Evolutionary conservation across 202 grass and related monocot genomes (phyloP), one percentile per base, ranked within the genome.

Genomic region (Dendrocalamus latiflorus): DNA sequence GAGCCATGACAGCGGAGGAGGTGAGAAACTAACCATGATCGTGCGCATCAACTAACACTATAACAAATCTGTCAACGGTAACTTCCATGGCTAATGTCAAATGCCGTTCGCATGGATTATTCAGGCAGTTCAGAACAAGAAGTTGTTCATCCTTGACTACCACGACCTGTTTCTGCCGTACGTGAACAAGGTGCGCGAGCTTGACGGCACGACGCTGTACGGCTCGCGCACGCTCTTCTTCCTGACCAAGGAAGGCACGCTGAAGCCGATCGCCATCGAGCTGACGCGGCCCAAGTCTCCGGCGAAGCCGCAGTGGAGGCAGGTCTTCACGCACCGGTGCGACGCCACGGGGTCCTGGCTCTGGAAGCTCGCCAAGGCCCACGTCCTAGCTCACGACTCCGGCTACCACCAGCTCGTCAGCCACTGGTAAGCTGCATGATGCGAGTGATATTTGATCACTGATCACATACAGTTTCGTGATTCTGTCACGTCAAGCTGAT

Each of bases 351-450:
- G 65, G 6, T 42, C 86, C 1, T 96, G 90, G 93, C 84, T 93
- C 4, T 96, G 93, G 93, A 91, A 84, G 86, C 86, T 96, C 0
- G 90, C 93, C 18, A 96, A 93, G 77, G 65, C 63, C 1, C 90
- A 96, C n/a, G 90, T 86, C 39, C 65, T 59, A 1, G 39, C 90
- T 3, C 93, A 96, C 56, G 93, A 96, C 77, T 44, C 93, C 0
- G 93, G 93, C 6, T 96, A 91, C 70, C 93, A 95, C 83, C 86
- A 97, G 84, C 91, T 97, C 26, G 76, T 97, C 65, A 84, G 30
- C 73, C 91, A 97, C 74, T 94, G 87, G 50, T 51, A 51, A 18
- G 15, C 12, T 14, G 13, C 44, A 4, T 5, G 44, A 4, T 5
- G 44, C 44, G 12, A 45, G 43, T 45, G 43, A 44, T 44, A 3